Evolutionary conservation across 129 eudicot genomes (phyloP).

Genomic region (Lactuca sativa): DNA sequence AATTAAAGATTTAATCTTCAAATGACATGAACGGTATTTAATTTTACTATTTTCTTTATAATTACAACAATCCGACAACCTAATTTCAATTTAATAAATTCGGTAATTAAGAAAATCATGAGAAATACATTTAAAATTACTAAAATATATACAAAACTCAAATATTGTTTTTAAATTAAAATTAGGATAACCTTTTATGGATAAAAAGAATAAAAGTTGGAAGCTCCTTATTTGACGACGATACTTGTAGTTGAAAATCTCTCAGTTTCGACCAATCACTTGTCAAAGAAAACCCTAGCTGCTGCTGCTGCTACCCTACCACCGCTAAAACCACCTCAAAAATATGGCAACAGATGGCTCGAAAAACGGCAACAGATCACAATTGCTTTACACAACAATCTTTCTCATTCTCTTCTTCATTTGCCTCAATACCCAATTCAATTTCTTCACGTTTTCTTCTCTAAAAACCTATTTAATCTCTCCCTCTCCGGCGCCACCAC

Average conservation of each 20-base stretch:
- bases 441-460: slow-evolving; percentile 34
- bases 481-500: slow-evolving; percentile 22
- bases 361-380: slow-evolving; percentile 24
- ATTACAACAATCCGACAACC: neutral
- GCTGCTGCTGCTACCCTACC: slow-evolving; percentile 19
- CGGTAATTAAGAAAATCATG: neutral
- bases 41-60: neutral
- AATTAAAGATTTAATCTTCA: neutral
- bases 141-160: neutral
- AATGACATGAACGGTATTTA: neutral
- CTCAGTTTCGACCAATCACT: slow-evolving; percentile 21
- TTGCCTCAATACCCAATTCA: slow-evolving; percentile 45
- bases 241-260: neutral
- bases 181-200: neutral
- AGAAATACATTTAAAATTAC: neutral
- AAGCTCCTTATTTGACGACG: slow-evolving; percentile 15
- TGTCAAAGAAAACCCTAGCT: slow-evolving; percentile 37
- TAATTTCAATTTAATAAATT: neutral
- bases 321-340: neutral
- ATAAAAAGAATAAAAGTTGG: neutral
- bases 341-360: slow-evolving; percentile 26
- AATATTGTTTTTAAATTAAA: neutral
- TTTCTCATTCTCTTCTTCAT: slow-evolving; percentile 40
- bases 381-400: slow-evolving; percentile 31
- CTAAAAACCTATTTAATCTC: slow-evolving; percentile 17